phyloP scores from a whole-genome alignment of 306 rosid species.

The Lathyrus tuberosus region DNA sequence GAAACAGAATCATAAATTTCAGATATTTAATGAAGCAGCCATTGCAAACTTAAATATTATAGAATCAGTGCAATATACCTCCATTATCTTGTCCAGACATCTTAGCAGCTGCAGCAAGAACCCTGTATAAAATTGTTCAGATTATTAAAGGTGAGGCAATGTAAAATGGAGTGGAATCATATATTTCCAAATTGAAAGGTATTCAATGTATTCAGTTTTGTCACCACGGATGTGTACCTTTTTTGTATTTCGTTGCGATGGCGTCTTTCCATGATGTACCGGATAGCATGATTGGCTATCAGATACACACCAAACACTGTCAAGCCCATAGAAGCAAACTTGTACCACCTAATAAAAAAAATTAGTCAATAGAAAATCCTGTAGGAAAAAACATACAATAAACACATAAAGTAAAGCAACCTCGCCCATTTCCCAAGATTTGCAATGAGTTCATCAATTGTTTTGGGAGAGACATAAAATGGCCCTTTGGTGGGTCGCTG shows the following conservation, averaged over 20 bases:
- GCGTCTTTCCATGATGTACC: conserved; percentile 69
- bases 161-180: conserved; percentile 19
- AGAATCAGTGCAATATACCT: conserved; percentile 50
- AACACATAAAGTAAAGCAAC: conserved; percentile 47
- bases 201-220: conserved; percentile 22
- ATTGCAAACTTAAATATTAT: conserved; percentile 19
- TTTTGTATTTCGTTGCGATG: conserved; percentile 68
- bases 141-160: conserved; percentile 32
- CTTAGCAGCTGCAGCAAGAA: conserved; percentile 94
- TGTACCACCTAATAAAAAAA: conserved; percentile 76
- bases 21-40: conserved; percentile 16
- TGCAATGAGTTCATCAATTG: conserved; percentile 86
- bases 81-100: conserved; percentile 70
- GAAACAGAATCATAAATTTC: conserved; percentile 36
- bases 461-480: conserved; percentile 86
- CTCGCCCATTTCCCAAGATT: conserved; percentile 99
- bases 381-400: conserved; percentile 11
- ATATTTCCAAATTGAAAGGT: conserved; percentile 10
- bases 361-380: conserved; percentile 34
- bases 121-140: conserved; percentile 62
- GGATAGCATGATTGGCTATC: conserved; percentile 76
- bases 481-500: conserved; percentile 97
- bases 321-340: conserved; percentile 88
- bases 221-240: conserved; percentile 51
- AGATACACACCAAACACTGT: conserved; percentile 77